A percentile compares a stretch with the other conserved stretches of the same genome.
Evolutionary conservation across 257 asterid genomes (phyloP).

Genomic region (Sherardia arvensis): DNA sequence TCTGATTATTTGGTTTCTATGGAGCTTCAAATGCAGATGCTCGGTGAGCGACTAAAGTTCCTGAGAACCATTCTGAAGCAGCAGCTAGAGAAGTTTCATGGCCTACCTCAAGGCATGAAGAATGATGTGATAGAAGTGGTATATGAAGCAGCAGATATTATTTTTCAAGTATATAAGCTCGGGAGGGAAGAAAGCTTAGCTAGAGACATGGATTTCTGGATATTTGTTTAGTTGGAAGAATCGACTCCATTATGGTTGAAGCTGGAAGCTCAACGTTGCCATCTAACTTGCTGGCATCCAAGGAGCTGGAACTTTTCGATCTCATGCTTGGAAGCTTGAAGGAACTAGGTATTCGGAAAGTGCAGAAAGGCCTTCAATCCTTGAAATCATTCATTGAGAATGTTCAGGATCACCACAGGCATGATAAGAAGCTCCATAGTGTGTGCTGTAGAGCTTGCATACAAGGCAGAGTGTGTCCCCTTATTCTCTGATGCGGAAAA

Average conservation of each 20-base stretch:
- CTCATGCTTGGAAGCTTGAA: background rate
- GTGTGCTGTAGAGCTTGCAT: background rate
- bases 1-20: background rate
- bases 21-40: conserved; percentile 4
- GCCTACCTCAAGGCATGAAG: background rate
- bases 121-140: background rate
- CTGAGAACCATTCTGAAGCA: conserved; percentile 4
- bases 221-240: background rate
- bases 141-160: background rate
- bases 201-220: background rate
- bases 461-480: conserved; percentile 1
- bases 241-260: background rate
- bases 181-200: background rate
- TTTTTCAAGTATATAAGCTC: background rate
- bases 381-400: background rate
- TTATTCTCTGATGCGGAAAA: background rate
- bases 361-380: background rate
- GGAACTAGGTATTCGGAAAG: background rate
- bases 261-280: background rate
- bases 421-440: background rate
- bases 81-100: background rate
- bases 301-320: background rate
- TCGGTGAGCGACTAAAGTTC: background rate
- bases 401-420: background rate
- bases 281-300: background rate